Conservation (phyloP, 345 rosid species). For the Euphorbia lathyris region DNA sequence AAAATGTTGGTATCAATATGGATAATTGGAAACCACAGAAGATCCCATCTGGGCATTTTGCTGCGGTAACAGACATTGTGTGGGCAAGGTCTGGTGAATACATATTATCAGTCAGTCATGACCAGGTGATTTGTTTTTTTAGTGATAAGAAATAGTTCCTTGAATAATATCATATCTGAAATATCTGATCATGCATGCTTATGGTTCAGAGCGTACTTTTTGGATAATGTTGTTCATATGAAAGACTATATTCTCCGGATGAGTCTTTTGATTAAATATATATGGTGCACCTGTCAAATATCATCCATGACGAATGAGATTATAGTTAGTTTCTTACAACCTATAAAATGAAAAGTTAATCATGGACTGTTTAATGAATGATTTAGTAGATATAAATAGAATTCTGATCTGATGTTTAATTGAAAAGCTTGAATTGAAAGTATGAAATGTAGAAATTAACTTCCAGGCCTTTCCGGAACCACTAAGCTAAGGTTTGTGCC, state of each 20-base stretch:
- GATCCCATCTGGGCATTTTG: constrained; percentile 88
- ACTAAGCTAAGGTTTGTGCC: background rate
- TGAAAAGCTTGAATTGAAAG: background rate
- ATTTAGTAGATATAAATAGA: constrained; percentile 2
- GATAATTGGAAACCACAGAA: constrained; percentile 90
- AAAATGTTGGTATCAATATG: constrained; percentile 51
- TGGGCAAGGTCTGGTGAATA: constrained; percentile 78
- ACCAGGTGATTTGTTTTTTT: constrained; percentile 54
- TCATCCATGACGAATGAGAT: background rate
- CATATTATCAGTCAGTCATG: constrained; percentile 85
- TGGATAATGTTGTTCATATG: background rate
- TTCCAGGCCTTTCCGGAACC: background rate
- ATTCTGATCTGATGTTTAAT: background rate
- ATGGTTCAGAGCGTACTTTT: background rate
- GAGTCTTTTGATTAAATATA: background rate
- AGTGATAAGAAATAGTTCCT: background rate
- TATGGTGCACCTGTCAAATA: background rate
- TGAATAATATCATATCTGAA: background rate
- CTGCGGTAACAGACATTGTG: constrained; percentile 71
- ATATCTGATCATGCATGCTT: background rate
- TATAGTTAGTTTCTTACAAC: background rate
- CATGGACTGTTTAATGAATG: background rate
- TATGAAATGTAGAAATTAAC: background rate
- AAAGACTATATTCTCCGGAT: background rate
- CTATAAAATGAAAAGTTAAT: background rate